These are phyloP conservation scores for Sugiyamaella valdiviana DNA, from an alignment of 805 yeast genomes.

Conservation along the genomic window DNA sequence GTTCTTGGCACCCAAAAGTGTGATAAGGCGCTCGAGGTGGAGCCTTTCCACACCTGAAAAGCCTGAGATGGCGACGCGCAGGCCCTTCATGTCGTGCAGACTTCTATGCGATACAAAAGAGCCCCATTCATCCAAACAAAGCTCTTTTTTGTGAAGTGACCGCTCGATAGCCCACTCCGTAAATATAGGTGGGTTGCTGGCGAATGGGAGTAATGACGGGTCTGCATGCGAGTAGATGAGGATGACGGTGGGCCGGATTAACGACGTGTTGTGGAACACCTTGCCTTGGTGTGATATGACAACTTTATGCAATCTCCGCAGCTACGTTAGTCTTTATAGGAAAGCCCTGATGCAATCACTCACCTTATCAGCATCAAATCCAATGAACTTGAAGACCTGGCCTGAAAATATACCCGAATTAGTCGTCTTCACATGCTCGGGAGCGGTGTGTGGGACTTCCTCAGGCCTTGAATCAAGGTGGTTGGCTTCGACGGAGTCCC, in stretches of 20 bases:
- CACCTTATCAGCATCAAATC: constrained; percentile 32
- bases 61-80: constrained; percentile 55
- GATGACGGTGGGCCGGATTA: constrained; percentile 6
- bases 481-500: constrained; percentile 4
- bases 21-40: constrained; percentile 61
- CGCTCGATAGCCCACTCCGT: constrained; percentile 84
- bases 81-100: constrained; percentile 23
- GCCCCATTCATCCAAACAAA: constrained; percentile 59
- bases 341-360: background rate
- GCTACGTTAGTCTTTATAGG: constrained; percentile 26
- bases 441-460: background rate
- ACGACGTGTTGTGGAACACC: constrained; percentile 15
- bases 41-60: constrained; percentile 70
- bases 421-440: background rate
- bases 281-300: constrained; percentile 44
- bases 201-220: constrained; percentile 20
- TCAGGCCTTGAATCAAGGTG: background rate
- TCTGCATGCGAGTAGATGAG: constrained; percentile 27
- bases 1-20: constrained; percentile 46
- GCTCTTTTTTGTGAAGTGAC: constrained; percentile 49
- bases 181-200: constrained; percentile 34
- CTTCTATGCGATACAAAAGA: constrained; percentile 30
- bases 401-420: constrained; percentile 36
- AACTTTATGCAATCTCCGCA: constrained; percentile 36
- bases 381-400: constrained; percentile 38